Evolutionary conservation across 139 green algal genomes (phyloP).

Genomic region (Chlorella ohadii): DNA sequence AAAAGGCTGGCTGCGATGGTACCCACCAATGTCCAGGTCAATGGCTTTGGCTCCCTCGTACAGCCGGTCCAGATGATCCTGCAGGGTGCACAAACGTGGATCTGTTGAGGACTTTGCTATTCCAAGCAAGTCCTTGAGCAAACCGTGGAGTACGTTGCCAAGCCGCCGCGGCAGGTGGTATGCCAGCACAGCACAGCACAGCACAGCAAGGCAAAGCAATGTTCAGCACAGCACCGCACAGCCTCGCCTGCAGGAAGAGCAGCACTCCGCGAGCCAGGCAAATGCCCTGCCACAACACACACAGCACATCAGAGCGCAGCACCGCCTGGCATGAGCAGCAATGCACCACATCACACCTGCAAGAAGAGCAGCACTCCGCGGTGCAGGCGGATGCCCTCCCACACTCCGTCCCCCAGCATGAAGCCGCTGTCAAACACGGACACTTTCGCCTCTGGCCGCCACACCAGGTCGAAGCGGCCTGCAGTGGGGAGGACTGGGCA

Average conservation of each 20-base stretch:
- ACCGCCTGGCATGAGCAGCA: no score
- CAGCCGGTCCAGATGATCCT: conserved; percentile 74
- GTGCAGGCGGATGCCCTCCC: conserved; percentile 63
- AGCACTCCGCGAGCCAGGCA: background rate
- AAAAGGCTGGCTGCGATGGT: background rate
- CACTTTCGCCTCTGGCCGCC: conserved; percentile 66
- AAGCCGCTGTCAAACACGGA: conserved; percentile 84
- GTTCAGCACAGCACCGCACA: background rate
- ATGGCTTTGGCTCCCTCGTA: conserved; percentile 74
- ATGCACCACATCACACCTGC: conserved; percentile 8
- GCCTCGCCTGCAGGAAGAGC: background rate
- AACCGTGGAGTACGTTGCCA: no score
- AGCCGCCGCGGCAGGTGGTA: no score
- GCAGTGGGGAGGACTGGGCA: background rate
- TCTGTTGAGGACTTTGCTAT: no score
- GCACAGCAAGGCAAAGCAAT: background rate
- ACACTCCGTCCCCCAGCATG: conserved; percentile 86
- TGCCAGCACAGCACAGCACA: background rate
- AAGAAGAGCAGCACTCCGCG: conserved; percentile 57
- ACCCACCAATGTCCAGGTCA: conserved; percentile 69
- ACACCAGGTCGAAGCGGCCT: conserved; percentile 65
- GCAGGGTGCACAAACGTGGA: background rate
- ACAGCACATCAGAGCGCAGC: no score
- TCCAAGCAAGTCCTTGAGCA: no score
- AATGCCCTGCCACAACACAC: no score